Base-by-base conservation (phyloP, 345 rosid genomes). In the Eucalyptus sp. region DNA sequence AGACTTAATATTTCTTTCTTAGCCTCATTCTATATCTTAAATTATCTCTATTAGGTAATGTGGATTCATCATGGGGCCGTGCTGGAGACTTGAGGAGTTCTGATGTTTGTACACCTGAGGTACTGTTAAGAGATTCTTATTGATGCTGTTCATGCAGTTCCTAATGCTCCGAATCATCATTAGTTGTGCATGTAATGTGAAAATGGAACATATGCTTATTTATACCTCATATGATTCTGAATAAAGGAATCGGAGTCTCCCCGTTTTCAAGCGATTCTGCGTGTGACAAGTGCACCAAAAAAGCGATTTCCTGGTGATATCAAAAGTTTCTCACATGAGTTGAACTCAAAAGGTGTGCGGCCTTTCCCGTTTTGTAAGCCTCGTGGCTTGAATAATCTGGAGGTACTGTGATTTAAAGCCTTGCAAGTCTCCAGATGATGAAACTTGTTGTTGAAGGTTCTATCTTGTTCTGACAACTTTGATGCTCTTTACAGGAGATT, bases 261-360 rank as follows among this genome's bases (percentile, higher is more conserved):
- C 24, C 98, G 99, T 87, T 96, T 97, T 91, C 99, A 98, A 95
- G 99, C 99, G 52, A 95, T 98, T 87, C 98, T 98, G 43, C 97
- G 99, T 83, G 92, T 96, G 87, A 98, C 99, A 50, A 98, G 97
- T 95, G 99, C 99, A 88, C 98, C 99, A 50, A 93, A 96, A 87
- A 98, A 95, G 95, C 96, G 98, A 94, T 94, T 95, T 92, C 99
- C 99, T 89, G 92, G 95, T 91, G 99, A 97, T 94, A 95, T 98
- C 89, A 98, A 98, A 93, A 98, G 99, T 92, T 98, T 98, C 91
- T 98, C 99, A n/a, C 99, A 97, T 92, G 99, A 98, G 91, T 92
- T 98, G 87, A 97, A 97, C 91, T 98, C 99, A 81, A 98, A 98
- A 93, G 99, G 99, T 50, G 99, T 98, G 86, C 94, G 99, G 6